phyloP scores from a whole-genome alignment of 495 filamentous ascomycete species.

The Daldinia decipiens region DNA sequence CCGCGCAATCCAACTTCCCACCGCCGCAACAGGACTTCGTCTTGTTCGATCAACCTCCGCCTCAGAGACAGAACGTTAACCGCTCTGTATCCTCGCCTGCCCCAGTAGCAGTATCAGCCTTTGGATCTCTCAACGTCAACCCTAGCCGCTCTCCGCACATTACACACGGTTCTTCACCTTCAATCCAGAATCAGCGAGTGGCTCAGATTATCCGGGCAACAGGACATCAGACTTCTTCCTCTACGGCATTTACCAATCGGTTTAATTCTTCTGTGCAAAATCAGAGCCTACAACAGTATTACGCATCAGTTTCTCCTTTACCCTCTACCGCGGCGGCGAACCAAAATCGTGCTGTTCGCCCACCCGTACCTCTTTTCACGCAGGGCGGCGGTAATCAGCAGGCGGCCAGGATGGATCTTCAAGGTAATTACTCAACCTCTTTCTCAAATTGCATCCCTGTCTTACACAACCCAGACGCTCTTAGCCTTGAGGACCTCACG shows the following conservation, averaged over 20 bases:
- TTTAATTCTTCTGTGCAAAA: slow-evolving; percentile 59
- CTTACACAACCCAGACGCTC: slow-evolving; percentile 61
- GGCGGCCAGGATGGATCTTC: slow-evolving; percentile 60
- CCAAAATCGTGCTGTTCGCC: slow-evolving; percentile 58
- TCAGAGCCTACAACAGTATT: slow-evolving; percentile 56
- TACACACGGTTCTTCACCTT: slow-evolving; percentile 49
- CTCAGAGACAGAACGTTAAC: slow-evolving; percentile 61
- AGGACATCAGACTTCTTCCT: slow-evolving; percentile 66
- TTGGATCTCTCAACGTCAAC: slow-evolving; percentile 46
- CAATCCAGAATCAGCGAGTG: slow-evolving; percentile 66
- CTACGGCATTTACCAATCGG: slow-evolving; percentile 66
- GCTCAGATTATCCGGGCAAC: slow-evolving; percentile 68
- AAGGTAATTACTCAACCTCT: slow-evolving; percentile 49
- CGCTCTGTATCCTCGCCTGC: slow-evolving; percentile 54
- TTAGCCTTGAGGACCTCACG: slow-evolving; percentile 62
- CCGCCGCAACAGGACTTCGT: slow-evolving; percentile 64
- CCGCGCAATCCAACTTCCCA: slow-evolving; percentile 58
- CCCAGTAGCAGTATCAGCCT: slow-evolving; percentile 53
- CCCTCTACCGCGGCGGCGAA: slow-evolving; percentile 57
- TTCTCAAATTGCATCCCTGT: slow-evolving; percentile 35
- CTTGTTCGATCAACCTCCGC: slow-evolving; percentile 60
- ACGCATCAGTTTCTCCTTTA: slow-evolving; percentile 62
- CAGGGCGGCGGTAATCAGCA: slow-evolving; percentile 59
- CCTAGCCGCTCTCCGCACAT: slow-evolving; percentile 48
- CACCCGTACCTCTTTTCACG: slow-evolving; percentile 64